These are phyloP conservation scores for Dioscorea alata DNA, from an alignment of 106 monocot species.

Conservation along the genomic window DNA sequence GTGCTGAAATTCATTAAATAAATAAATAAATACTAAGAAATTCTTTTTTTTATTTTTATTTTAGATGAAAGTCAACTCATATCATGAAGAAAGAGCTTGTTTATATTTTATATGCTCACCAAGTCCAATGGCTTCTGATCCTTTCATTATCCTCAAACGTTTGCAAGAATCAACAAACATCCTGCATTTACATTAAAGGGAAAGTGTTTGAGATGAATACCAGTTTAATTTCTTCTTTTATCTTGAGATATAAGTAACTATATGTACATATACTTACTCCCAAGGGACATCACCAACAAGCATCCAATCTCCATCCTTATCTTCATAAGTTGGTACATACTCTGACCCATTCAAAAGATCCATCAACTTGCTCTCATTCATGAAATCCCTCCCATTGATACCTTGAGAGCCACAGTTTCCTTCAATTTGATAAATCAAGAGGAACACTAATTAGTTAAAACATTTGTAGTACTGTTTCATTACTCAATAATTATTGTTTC, in stretches of 20 bases:
- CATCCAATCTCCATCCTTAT: constrained; percentile 98
- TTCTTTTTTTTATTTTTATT: background rate
- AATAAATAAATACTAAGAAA: background rate
- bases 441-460: background rate
- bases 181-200: constrained; percentile 21
- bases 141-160: constrained; percentile 89
- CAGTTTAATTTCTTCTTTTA: too few species aligned
- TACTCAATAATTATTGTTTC: background rate
- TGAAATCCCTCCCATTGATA: constrained; percentile 48
- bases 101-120: constrained; percentile 29
- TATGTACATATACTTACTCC: constrained; percentile 47
- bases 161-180: constrained; percentile 98
- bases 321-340: constrained; percentile 83
- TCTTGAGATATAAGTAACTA: background rate
- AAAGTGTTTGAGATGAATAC: background rate
- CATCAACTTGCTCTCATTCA: constrained; percentile 65
- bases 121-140: constrained; percentile 87
- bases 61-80: too few species aligned
- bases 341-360: constrained; percentile 74
- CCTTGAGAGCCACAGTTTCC: constrained; percentile 36
- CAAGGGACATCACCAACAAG: constrained; percentile 93
- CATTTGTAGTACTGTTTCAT: background rate
- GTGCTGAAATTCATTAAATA: constrained; percentile 26
- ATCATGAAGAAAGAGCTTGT: too few species aligned
- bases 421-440: background rate